phyloP scores from a whole-genome alignment of 1,284 basidiomycete genomes.

The Trichosporon sp. region DNA sequence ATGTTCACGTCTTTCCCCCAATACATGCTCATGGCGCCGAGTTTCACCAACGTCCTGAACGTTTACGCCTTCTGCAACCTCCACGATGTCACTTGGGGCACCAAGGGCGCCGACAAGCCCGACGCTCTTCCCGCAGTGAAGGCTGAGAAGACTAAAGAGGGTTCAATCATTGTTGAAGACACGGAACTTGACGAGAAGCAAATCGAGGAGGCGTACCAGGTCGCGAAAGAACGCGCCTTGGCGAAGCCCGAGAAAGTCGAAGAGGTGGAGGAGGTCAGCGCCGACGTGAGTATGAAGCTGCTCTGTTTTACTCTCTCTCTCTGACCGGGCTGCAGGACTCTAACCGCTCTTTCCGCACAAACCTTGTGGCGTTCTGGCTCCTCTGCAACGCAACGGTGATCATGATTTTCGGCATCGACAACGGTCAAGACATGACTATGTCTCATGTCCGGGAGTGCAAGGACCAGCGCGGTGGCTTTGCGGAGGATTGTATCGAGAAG shows the following conservation, averaged over 20 bases:
- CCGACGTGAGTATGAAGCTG: conserved; percentile 55
- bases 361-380: conserved; percentile 81
- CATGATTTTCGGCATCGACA: conserved; percentile 76
- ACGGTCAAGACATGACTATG: conserved; percentile 59
- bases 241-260: conserved; percentile 68
- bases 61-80: conserved; percentile 95
- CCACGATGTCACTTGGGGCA: conserved; percentile 61
- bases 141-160: conserved; percentile 70
- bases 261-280: conserved; percentile 68
- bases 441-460: conserved; percentile 30
- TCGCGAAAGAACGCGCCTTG: conserved; percentile 86
- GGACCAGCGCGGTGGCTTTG: conserved; percentile 15
- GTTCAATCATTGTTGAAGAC: conserved; percentile 58
- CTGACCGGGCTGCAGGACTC: conserved; percentile 55
- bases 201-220: conserved; percentile 87
- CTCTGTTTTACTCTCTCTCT: not conserved
- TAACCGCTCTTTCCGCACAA: conserved; percentile 90
- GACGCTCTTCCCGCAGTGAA: conserved; percentile 88
- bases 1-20: conserved; percentile 96
- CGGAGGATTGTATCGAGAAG: conserved; percentile 22
- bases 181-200: conserved; percentile 61
- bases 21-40: conserved; percentile 81
- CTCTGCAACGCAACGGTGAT: conserved; percentile 71
- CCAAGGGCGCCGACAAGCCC: conserved; percentile 68
- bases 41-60: conserved; percentile 90